A percentile compares a stretch with the other conserved stretches of the same genome.
Evolutionary conservation across 2,329 filamentous ascomycete species (phyloP).

Genomic region (Acarospora socialis): DNA sequence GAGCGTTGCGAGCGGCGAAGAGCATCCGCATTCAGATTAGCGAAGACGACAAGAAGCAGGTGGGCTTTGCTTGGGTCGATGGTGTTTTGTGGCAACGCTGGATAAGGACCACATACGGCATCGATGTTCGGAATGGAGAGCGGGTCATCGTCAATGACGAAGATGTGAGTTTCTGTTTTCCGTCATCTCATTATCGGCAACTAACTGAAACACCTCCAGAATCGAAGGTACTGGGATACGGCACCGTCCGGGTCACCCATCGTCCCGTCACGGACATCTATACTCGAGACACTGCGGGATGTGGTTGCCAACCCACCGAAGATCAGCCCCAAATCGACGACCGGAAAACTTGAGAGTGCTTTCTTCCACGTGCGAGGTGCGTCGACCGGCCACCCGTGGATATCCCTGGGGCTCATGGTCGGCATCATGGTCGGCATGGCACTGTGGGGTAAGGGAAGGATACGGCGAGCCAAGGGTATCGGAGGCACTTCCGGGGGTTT

Average conservation of each 20-base stretch:
- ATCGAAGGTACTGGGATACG: constrained; percentile 86
- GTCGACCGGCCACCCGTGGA: constrained; percentile 28
- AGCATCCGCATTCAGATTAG: constrained; percentile 85
- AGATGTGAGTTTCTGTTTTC: constrained; percentile 52
- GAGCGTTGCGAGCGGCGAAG: constrained; percentile 75
- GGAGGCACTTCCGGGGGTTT: constrained; percentile 27
- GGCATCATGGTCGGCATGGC: constrained; percentile 22
- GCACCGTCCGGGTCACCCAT: constrained; percentile 84
- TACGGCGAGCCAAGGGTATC: constrained; percentile 14
- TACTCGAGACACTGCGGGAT: constrained; percentile 61
- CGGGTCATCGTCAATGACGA: constrained; percentile 94
- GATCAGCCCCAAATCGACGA: constrained; percentile 34
- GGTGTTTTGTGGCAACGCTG: constrained; percentile 95
- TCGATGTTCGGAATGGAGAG: constrained; percentile 74
- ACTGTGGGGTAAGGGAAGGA: constrained; percentile 20
- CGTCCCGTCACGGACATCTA: constrained; percentile 74
- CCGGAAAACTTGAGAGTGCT: constrained; percentile 31
- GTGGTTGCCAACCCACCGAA: constrained; percentile 35
- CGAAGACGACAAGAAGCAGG: constrained; percentile 71
- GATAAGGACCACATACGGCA: constrained; percentile 87
- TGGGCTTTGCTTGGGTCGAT: constrained; percentile 94
- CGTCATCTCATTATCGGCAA: constrained; percentile 1
- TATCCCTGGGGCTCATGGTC: constrained; percentile 27
- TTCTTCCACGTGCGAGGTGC: constrained; percentile 33
- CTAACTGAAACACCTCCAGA: constrained; percentile 37